Evolutionary conservation across 768 basidiomycete genomes (phyloP).

Genomic region (Boletus sp.): DNA sequence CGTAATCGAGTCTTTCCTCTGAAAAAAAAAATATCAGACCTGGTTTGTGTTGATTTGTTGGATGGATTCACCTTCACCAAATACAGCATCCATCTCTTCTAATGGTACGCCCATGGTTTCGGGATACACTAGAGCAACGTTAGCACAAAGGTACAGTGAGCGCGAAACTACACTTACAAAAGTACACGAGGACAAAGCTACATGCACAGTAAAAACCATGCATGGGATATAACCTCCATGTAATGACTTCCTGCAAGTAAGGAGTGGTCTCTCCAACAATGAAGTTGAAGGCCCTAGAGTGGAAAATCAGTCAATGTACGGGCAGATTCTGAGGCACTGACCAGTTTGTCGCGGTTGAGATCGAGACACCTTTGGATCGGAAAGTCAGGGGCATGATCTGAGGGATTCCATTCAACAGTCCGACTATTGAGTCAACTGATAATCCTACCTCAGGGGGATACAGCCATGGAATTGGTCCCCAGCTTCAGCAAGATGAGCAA

Average conservation of each 20-base stretch:
- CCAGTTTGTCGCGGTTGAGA: slow-evolving; percentile 89
- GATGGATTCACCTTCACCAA: slow-evolving; percentile 69
- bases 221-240: slow-evolving; percentile 94
- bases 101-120: slow-evolving; percentile 85
- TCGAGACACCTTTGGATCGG: slow-evolving; percentile 92
- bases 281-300: slow-evolving; percentile 73
- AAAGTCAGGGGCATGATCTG: slow-evolving; percentile 88
- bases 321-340: slow-evolving; percentile 10
- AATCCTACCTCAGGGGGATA: slow-evolving; percentile 76
- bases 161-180: slow-evolving; percentile 49
- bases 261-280: slow-evolving; percentile 88
- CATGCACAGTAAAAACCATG: slow-evolving; percentile 90
- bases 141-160: background rate
- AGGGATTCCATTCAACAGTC: slow-evolving; percentile 2
- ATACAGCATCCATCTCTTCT: slow-evolving; percentile 89
- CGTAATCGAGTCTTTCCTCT: slow-evolving; percentile 65
- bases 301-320: slow-evolving; percentile 11
- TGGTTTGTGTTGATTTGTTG: slow-evolving; percentile 12
- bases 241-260: slow-evolving; percentile 79
- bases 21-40: slow-evolving; percentile 18
- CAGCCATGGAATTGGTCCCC: slow-evolving; percentile 88
- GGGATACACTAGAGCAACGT: slow-evolving; percentile 61
- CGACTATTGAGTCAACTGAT: background rate
- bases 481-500: slow-evolving; percentile 36
- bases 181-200: slow-evolving; percentile 84